Conservation (phyloP, 371 early-diverging fungal genomes). For the Mortierella sp. region DNA sequence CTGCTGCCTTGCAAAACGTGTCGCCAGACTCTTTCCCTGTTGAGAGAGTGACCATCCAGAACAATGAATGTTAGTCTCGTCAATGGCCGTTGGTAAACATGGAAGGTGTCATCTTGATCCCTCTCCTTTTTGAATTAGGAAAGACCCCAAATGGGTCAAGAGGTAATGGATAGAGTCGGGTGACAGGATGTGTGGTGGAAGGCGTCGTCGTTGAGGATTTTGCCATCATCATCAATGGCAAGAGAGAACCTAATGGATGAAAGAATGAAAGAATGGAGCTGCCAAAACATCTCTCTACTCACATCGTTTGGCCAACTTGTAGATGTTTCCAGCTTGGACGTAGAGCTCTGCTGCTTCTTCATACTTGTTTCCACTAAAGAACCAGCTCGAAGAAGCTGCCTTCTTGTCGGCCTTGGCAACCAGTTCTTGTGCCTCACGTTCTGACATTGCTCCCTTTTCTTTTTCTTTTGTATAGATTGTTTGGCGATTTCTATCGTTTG, state of each 20-base stretch:
- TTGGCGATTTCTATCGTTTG: not conserved
- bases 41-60: not conserved
- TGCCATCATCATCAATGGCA: too few relatives aligned
- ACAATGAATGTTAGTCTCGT: not conserved
- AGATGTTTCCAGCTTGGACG: conserved; percentile 88
- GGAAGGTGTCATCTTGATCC: too few relatives aligned
- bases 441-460: conserved; percentile 64
- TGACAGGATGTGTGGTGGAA: too few relatives aligned
- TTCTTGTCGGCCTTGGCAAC: conserved; percentile 81
- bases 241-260: too few relatives aligned
- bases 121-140: too few relatives aligned
- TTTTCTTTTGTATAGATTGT: not conserved
- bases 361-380: conserved; percentile 85
- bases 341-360: conserved; percentile 96
- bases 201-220: too few relatives aligned
- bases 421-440: conserved; percentile 76
- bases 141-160: too few relatives aligned
- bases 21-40: conserved; percentile 94
- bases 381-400: conserved; percentile 77
- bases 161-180: too few relatives aligned
- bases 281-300: conserved; percentile 22
- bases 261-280: not conserved
- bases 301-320: conserved; percentile 91
- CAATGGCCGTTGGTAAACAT: too few relatives aligned
- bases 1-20: conserved; percentile 85